Conservation (phyloP, 495 filamentous ascomycete genomes). For the Aspergillus conjunctus region DNA sequence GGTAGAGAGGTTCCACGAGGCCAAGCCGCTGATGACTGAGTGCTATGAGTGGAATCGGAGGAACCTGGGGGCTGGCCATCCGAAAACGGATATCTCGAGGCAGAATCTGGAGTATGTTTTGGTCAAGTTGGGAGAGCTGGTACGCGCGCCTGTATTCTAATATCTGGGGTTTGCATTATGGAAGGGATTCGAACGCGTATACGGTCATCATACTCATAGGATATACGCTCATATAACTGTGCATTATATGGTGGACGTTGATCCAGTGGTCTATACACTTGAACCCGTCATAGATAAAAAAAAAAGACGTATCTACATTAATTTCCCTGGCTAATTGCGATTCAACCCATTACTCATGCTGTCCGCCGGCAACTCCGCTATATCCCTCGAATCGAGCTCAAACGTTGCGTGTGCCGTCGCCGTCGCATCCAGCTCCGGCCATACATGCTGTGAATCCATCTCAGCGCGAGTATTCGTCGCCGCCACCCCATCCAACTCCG, state of each 20-base stretch:
- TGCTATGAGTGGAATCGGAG: constrained; percentile 1
- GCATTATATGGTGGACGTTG: too few species aligned
- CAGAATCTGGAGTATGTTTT: not conserved
- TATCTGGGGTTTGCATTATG: too few species aligned
- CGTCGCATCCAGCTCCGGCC: not conserved
- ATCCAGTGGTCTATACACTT: too few species aligned
- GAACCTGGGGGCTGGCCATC: not conserved
- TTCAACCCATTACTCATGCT: too few species aligned
- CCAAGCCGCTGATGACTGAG: not conserved
- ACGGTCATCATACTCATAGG: too few species aligned
- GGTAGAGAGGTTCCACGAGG: not conserved
- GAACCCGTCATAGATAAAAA: too few species aligned
- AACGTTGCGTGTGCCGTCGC: not conserved
- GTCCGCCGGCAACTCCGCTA: not conserved
- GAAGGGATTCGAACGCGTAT: too few species aligned
- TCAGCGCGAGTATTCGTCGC: not conserved
- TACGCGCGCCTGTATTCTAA: not conserved
- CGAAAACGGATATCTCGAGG: not conserved
- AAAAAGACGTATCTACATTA: too few species aligned
- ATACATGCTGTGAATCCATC: not conserved
- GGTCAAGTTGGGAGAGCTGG: not conserved
- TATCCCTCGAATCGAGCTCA: not conserved
- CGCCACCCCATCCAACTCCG: not conserved
- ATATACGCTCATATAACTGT: too few species aligned
- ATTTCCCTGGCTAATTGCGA: too few species aligned